phyloP scores from a whole-genome alignment of 495 filamentous ascomycete species.

The Lentithecium fluviatile region DNA sequence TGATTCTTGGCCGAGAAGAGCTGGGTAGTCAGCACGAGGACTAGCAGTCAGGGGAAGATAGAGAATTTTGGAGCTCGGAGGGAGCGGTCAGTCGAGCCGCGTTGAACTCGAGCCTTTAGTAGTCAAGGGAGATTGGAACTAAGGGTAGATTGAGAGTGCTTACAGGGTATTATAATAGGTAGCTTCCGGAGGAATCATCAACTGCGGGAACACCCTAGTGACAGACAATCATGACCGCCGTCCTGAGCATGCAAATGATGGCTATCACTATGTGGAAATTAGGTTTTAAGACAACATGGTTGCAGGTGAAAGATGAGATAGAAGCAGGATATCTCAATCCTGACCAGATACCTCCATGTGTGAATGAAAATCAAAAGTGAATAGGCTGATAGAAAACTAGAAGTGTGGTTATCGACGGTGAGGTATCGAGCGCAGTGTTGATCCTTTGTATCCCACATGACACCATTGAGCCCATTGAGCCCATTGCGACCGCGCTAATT shows the following conservation, averaged over 20 bases:
- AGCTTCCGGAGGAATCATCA: conserved; percentile 21
- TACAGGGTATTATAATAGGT: conserved; percentile 28
- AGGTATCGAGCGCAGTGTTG: too few species aligned
- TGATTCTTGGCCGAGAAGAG: conserved; percentile 12
- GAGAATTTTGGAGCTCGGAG: conserved; percentile 23
- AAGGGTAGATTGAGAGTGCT: conserved; percentile 13
- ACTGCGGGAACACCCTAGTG: background rate
- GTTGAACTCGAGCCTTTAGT: conserved; percentile 22
- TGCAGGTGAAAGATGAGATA: background rate
- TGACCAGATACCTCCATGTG: background rate
- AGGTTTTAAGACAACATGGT: conserved; percentile 11
- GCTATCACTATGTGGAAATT: conserved; percentile 22
- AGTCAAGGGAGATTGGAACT: conserved; percentile 27
- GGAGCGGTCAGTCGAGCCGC: conserved; percentile 17
- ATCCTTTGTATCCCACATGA: too few species aligned
- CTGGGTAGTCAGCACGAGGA: conserved; percentile 7
- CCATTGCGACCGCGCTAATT: too few species aligned
- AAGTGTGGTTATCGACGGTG: too few species aligned
- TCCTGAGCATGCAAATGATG: conserved; percentile 19
- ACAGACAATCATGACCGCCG: conserved; percentile 9
- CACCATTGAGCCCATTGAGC: too few species aligned
- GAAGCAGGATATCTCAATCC: background rate
- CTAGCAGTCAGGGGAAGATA: conserved; percentile 23
- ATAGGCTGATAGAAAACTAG: too few species aligned
- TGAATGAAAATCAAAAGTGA: too few species aligned